Conservation (phyloP, 2,329 filamentous ascomycete genomes). For the Chaetomiaceae sp. region DNA sequence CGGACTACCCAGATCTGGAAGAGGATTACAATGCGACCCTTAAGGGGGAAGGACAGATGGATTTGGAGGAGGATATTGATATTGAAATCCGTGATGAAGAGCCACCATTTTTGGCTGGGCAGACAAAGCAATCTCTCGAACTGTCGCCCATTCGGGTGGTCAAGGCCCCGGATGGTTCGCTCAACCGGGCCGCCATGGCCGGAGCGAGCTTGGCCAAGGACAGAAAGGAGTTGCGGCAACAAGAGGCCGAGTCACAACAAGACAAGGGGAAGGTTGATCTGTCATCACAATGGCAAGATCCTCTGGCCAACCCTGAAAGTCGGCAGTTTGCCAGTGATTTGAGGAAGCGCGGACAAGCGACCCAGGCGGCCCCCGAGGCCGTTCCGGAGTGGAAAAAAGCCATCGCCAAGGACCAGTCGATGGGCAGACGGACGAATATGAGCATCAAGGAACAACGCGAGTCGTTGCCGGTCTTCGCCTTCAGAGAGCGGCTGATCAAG, state of each 20-base stretch:
- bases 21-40: conserved; percentile 88
- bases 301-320: conserved; percentile 81
- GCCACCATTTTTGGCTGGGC: conserved; percentile 88
- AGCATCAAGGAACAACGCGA: conserved; percentile 94
- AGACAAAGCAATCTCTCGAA: conserved; percentile 94
- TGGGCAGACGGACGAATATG: conserved; percentile 82
- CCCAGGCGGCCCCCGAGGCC: conserved; percentile 52
- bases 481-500: conserved; percentile 79
- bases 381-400: conserved; percentile 91
- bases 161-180: conserved; percentile 95
- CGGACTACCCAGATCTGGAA: conserved; percentile 89
- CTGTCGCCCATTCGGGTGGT: conserved; percentile 93
- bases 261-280: conserved; percentile 78
- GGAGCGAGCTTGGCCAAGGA: conserved; percentile 86
- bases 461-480: conserved; percentile 79
- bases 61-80: conserved; percentile 92
- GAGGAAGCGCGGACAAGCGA: conserved; percentile 52
- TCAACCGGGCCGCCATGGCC: conserved; percentile 94
- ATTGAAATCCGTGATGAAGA: conserved; percentile 97
- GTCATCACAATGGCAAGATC: conserved; percentile 90
- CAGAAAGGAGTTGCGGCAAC: conserved; percentile 77
- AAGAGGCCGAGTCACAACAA: conserved; percentile 75
- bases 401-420: conserved; percentile 70
- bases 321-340: conserved; percentile 86
- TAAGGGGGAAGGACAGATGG: conserved; percentile 78